Percentiles rank a stretch among this genome's conserved stretches.
phyloP scores from a whole-genome alignment of 768 basidiomycete genomes.

The Rhodocollybia butyracea region DNA sequence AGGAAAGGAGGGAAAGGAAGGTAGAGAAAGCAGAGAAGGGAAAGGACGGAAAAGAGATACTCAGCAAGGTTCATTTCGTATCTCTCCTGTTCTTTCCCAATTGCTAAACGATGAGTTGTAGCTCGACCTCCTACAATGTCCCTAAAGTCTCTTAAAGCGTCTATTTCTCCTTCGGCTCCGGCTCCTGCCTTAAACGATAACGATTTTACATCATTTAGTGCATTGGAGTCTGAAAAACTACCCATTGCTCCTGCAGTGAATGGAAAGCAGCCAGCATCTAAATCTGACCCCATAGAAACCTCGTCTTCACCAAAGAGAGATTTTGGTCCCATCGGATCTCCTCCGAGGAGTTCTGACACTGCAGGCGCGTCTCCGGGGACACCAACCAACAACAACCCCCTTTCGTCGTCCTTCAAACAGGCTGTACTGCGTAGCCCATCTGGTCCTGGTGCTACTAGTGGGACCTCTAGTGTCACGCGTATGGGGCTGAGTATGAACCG shows the following conservation, averaged over 20 bases:
- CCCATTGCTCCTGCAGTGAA: slow-evolving; percentile 40
- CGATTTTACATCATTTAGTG: slow-evolving; percentile 67
- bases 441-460: slow-evolving; percentile 51
- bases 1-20: slow-evolving; percentile 31
- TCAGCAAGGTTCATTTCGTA: slow-evolving; percentile 32
- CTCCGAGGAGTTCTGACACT: slow-evolving; percentile 42
- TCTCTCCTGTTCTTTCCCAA: slow-evolving; percentile 30
- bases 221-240: slow-evolving; percentile 51
- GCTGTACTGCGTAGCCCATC: slow-evolving; percentile 20
- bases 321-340: slow-evolving; percentile 83
- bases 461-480: slow-evolving; percentile 32
- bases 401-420: slow-evolving; percentile 63
- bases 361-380: slow-evolving; percentile 54
- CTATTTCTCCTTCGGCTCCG: slow-evolving; percentile 73
- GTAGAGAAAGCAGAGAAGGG: slow-evolving; percentile 17
- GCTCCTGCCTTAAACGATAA: slow-evolving; percentile 75
- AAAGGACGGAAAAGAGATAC: slow-evolving; percentile 33
- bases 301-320: slow-evolving; percentile 57
- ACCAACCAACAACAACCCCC: slow-evolving; percentile 39
- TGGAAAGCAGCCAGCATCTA: slow-evolving; percentile 10
- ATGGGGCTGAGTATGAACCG: slow-evolving; percentile 46
- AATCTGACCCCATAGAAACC: slow-evolving; percentile 19
- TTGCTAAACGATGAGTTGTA: slow-evolving; percentile 7
- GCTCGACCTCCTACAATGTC: slow-evolving; percentile 61
- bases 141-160: slow-evolving; percentile 69